phyloP scores from a whole-genome alignment of 2,329 filamentous ascomycete species.

The Dichotomopilus funicola region DNA sequence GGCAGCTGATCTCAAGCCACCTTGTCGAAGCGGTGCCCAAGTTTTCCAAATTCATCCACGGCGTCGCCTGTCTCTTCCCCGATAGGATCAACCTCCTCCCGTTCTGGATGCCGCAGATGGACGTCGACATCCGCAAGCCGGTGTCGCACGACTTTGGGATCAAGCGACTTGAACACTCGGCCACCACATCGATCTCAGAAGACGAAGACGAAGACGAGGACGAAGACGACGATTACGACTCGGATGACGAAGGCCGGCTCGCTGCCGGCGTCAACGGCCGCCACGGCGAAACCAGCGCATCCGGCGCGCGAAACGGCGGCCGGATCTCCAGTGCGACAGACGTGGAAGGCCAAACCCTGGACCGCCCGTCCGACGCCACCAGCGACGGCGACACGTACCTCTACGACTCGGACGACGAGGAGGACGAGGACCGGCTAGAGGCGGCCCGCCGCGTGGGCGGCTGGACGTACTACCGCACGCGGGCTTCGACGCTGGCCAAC shows the following conservation, averaged over 20 bases:
- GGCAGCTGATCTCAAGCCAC: constrained; percentile 86
- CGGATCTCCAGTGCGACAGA: constrained; percentile 48
- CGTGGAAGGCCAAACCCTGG: constrained; percentile 75
- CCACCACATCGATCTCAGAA: constrained; percentile 70
- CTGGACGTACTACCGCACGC: constrained; percentile 62
- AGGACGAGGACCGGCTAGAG: constrained; percentile 70
- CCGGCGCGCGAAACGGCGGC: constrained; percentile 26
- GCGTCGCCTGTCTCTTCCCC: constrained; percentile 80
- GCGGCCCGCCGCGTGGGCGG: constrained; percentile 72
- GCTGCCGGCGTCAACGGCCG: constrained; percentile 8
- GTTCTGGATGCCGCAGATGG: constrained; percentile 98
- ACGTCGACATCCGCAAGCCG: constrained; percentile 93
- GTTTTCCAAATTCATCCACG: constrained; percentile 99
- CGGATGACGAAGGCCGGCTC: constrained; percentile 56
- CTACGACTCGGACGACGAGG: constrained; percentile 88
- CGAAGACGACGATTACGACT: constrained; percentile 63
- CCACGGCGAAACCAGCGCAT: constrained; percentile 34
- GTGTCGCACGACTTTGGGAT: constrained; percentile 86
- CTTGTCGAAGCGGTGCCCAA: constrained; percentile 98
- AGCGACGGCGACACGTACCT: constrained; percentile 65
- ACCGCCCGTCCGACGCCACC: constrained; percentile 37
- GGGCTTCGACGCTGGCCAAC: constrained; percentile 43
- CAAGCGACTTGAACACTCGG: constrained; percentile 67
- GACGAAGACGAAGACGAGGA: constrained; percentile 58
- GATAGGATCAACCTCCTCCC: constrained; percentile 82